These are phyloP conservation scores for Debaryomycetaceae sp. DNA, from an alignment of 1,139 yeast genomes.

Conservation along the genomic window DNA sequence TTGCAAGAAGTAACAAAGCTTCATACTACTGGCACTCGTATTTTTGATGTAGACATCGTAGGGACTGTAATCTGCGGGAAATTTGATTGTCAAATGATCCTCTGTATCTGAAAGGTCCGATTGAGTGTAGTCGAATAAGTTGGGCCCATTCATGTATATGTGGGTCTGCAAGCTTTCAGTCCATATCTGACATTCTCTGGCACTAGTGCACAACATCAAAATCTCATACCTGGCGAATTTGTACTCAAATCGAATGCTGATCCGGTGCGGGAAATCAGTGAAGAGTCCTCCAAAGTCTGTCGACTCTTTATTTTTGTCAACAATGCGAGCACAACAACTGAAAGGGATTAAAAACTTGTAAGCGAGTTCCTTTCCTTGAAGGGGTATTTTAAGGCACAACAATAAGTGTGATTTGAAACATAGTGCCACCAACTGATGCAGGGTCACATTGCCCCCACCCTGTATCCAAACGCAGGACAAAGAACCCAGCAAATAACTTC, in stretches of 20 bases:
- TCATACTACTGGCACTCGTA: slow-evolving; percentile 1
- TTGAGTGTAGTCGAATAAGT: slow-evolving; percentile 29
- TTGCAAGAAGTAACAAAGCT: slow-evolving; percentile 7
- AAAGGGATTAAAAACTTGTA: slow-evolving; percentile 49
- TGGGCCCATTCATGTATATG: slow-evolving; percentile 37
- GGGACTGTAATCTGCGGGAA: slow-evolving; percentile 4
- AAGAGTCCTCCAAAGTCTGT: slow-evolving; percentile 28
- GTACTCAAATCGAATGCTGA: slow-evolving; percentile 47
- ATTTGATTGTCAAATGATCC: neutral
- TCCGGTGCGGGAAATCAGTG: slow-evolving; percentile 23
- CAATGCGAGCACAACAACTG: slow-evolving; percentile 24
- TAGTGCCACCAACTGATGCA: slow-evolving; percentile 41
- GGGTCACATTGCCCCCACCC: slow-evolving; percentile 1
- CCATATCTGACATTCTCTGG: slow-evolving; percentile 41
- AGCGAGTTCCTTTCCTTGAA: too few species aligned
- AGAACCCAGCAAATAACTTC: slow-evolving; percentile 36
- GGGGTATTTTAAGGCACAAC: too few species aligned
- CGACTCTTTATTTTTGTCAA: slow-evolving; percentile 9
- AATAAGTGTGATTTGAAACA: slow-evolving; percentile 14
- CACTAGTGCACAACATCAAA: slow-evolving; percentile 30
- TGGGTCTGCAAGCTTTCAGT: slow-evolving; percentile 26
- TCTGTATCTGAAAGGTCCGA: slow-evolving; percentile 2
- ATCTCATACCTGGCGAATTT: slow-evolving; percentile 41
- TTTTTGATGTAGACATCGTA: slow-evolving; percentile 7
- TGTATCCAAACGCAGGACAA: slow-evolving; percentile 36